Evolutionary conservation across 2,329 filamentous ascomycete species (phyloP).

Genomic region (Aureobasidium sp.): DNA sequence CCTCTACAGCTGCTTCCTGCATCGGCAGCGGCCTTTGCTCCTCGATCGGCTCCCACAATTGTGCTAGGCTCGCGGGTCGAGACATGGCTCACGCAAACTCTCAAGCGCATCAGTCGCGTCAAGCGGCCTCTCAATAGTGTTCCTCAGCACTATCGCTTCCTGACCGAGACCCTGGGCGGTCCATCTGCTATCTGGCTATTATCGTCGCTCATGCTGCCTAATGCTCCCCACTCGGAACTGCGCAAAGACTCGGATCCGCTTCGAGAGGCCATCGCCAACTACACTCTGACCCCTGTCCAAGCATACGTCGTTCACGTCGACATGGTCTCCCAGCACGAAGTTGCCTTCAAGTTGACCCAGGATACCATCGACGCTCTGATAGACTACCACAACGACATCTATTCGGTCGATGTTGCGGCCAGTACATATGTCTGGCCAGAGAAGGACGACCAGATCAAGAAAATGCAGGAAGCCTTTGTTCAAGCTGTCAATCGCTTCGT

Average conservation of each 20-base stretch:
- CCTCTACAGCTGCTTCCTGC: slow-evolving; percentile 88
- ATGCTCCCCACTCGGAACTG: slow-evolving; percentile 78
- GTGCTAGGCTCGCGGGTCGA: slow-evolving; percentile 88
- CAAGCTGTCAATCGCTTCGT: slow-evolving; percentile 97
- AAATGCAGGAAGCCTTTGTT: slow-evolving; percentile 92
- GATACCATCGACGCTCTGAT: slow-evolving; percentile 91
- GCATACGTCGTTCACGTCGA: slow-evolving; percentile 98
- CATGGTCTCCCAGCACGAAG: slow-evolving; percentile 95
- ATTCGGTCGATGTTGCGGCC: slow-evolving; percentile 82
- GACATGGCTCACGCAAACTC: slow-evolving; percentile 90
- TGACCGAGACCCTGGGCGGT: slow-evolving; percentile 89
- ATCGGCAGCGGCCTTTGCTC: slow-evolving; percentile 92
- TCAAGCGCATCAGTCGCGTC: slow-evolving; percentile 93
- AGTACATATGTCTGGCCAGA: slow-evolving; percentile 92
- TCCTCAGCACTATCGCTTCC: slow-evolving; percentile 87
- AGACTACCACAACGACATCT: slow-evolving; percentile 93
- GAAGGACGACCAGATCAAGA: slow-evolving; percentile 94
- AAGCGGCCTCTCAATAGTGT: slow-evolving; percentile 97
- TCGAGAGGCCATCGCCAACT: slow-evolving; percentile 83
- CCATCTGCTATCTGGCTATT: slow-evolving; percentile 90
- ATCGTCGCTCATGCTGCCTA: slow-evolving; percentile 85
- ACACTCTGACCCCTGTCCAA: slow-evolving; percentile 86
- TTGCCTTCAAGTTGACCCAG: slow-evolving; percentile 92
- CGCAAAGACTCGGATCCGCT: slow-evolving; percentile 74
- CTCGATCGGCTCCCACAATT: slow-evolving; percentile 87